Percentiles rank a stretch among this genome's conserved stretches.
Evolutionary conservation across 345 rosid genomes (phyloP).

Genomic region (Arabidopsis arenosa): DNA sequence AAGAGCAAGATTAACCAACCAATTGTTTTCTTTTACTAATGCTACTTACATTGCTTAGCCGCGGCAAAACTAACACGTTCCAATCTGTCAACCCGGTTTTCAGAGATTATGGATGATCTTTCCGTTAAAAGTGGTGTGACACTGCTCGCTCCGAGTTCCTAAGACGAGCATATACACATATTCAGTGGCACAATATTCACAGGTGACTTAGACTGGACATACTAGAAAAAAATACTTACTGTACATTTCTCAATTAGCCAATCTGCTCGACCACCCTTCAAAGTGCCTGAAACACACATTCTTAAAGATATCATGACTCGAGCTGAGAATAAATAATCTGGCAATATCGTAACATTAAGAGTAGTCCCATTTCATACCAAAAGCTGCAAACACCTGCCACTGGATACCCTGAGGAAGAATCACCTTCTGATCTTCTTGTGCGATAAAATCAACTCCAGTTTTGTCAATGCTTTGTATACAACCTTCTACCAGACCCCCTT

Average conservation of each 20-base stretch:
- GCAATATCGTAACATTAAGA: not conserved
- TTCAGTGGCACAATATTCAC: constrained; percentile 6
- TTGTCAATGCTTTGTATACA: constrained; percentile 67
- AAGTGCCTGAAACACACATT: constrained; percentile 58
- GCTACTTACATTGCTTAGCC: constrained; percentile 74
- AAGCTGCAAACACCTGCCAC: constrained; percentile 91
- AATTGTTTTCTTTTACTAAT: not conserved
- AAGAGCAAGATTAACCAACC: not conserved
- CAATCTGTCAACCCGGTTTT: constrained; percentile 72
- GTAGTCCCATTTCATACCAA: constrained; percentile 57
- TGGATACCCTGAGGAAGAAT: constrained; percentile 59
- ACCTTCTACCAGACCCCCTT: constrained; percentile 75
- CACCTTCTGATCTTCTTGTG: constrained; percentile 61
- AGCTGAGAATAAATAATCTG: not conserved
- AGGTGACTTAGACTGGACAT: not conserved
- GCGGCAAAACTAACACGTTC: constrained; percentile 86
- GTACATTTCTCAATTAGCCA: constrained; percentile 98
- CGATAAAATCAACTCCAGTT: constrained; percentile 66
- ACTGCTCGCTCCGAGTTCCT: constrained; percentile 91
- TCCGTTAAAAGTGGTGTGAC: constrained; percentile 85
- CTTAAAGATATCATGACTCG: not conserved
- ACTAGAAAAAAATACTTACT: constrained; percentile 50
- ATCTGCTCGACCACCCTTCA: constrained; percentile 95
- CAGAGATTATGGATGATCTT: constrained; percentile 74
- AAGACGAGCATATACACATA: constrained; percentile 1